phyloP scores from a whole-genome alignment of 163 green algal genomes.

The Scenedesmus sp. region DNA sequence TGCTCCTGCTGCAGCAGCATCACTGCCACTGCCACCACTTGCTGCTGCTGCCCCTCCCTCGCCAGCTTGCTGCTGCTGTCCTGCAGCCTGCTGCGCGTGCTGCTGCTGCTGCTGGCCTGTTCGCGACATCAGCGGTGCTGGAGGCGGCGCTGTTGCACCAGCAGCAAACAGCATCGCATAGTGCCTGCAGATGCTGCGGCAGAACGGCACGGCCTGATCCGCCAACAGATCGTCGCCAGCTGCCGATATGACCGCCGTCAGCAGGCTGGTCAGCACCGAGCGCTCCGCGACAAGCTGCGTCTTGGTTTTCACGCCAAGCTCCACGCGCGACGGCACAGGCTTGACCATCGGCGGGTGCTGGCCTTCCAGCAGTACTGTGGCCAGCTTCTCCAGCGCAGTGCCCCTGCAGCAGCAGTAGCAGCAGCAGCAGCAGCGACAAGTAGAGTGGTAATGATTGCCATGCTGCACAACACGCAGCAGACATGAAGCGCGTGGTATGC shows the following conservation, averaged over 20 bases:
- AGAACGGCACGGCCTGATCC: constrained; percentile 76
- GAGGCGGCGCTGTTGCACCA: constrained; percentile 61
- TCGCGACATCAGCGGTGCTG: constrained; percentile 61
- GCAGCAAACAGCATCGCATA: constrained; percentile 92
- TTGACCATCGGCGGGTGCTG: constrained; percentile 35
- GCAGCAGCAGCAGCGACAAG: background rate
- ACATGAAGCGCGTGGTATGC: background rate
- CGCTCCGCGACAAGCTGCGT: constrained; percentile 93
- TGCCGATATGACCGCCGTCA: constrained; percentile 79
- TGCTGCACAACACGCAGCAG: background rate
- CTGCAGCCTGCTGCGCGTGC: constrained; percentile 8
- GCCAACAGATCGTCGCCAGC: constrained; percentile 76
- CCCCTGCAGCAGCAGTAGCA: constrained; percentile 35
- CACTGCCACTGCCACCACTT: background rate
- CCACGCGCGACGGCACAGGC: constrained; percentile 56
- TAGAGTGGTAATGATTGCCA: background rate
- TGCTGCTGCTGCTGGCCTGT: constrained; percentile 19
- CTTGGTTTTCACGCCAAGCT: constrained; percentile 93
- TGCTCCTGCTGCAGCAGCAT: background rate
- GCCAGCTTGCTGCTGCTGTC: background rate
- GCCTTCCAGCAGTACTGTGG: constrained; percentile 59
- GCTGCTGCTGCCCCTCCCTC: background rate
- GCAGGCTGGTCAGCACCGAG: constrained; percentile 78
- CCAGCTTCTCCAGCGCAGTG: constrained; percentile 68
- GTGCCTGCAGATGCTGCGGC: constrained; percentile 85